These are phyloP conservation scores for Isatis lusitanica DNA, from an alignment of 441 rosid species.

Conservation along the genomic window DNA sequence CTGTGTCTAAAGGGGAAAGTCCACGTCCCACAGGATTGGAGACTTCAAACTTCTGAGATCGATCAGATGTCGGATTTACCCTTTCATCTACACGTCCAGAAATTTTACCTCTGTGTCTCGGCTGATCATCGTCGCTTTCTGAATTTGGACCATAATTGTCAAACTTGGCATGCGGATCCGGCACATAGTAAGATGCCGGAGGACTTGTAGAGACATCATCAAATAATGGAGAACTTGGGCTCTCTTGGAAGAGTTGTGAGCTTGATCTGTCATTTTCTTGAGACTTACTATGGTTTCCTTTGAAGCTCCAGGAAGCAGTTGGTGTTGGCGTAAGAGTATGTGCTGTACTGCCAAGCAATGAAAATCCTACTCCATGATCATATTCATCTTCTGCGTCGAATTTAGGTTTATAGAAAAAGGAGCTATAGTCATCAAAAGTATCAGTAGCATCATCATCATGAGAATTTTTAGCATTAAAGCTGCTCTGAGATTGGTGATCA, in stretches of 20 bases:
- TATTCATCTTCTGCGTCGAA: constrained; percentile 39
- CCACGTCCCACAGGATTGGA: constrained; percentile 37
- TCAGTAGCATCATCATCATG: constrained; percentile 31
- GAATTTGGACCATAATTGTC: constrained; percentile 61
- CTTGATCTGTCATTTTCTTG: constrained; percentile 37
- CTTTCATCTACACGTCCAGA: constrained; percentile 24
- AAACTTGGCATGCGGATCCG: constrained; percentile 42
- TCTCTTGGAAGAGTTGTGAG: constrained; percentile 41
- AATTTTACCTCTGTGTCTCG: constrained; percentile 31
- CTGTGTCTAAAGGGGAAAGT: constrained; percentile 21
- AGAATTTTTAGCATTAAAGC: constrained; percentile 37
- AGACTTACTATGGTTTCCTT: constrained; percentile 33
- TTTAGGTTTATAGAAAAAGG: constrained; percentile 45
- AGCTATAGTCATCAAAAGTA: constrained; percentile 65
- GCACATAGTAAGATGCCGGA: constrained; percentile 39
- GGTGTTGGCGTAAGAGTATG: constrained; percentile 33
- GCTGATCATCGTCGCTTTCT: constrained; percentile 51
- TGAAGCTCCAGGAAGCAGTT: constrained; percentile 40
- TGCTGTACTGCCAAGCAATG: constrained; percentile 42
- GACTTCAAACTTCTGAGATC: constrained; percentile 34
- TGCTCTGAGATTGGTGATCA: constrained; percentile 38
- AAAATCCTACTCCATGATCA: constrained; percentile 37
- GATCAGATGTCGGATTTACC: constrained; percentile 33
- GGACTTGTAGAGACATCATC: constrained; percentile 45
- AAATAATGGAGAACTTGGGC: constrained; percentile 35